Percentiles rank a stretch among this genome's conserved stretches.
Conservation (phyloP, 2,329 filamentous ascomycete species). For the Botrytis medusae region DNA sequence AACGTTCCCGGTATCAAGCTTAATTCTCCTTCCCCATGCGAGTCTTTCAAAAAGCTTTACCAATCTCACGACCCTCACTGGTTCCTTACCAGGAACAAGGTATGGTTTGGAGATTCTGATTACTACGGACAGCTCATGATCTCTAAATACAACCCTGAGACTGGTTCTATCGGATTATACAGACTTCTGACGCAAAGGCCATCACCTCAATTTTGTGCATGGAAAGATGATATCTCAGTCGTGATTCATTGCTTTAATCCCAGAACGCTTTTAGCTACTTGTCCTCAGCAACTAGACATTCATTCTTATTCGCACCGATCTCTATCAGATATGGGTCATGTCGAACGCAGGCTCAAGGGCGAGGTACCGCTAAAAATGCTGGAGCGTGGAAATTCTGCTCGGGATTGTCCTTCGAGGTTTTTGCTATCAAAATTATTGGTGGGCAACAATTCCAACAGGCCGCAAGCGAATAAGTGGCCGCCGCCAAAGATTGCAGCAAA, state of each 20-base stretch:
- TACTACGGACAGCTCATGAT: conserved; percentile 36
- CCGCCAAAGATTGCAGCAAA: conserved; percentile 65
- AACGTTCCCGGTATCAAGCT: conserved; percentile 61
- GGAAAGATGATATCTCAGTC: conserved; percentile 64
- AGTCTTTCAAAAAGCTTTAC: conserved; percentile 70
- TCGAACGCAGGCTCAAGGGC: conserved; percentile 1
- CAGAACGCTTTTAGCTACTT: conserved; percentile 62
- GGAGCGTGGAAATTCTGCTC: not conserved
- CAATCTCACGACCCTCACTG: conserved; percentile 74
- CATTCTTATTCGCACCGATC: conserved; percentile 20
- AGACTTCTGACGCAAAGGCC: conserved; percentile 67
- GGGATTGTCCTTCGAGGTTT: not conserved
- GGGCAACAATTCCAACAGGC: too few relatives aligned
- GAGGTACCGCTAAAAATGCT: not conserved
- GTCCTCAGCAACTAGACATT: conserved; percentile 42
- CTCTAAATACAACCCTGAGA: conserved; percentile 61
- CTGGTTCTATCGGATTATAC: conserved; percentile 78
- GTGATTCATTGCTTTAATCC: conserved; percentile 74
- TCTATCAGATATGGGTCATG: conserved; percentile 2
- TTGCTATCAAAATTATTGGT: conserved; percentile 8
- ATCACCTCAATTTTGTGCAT: conserved; percentile 56
- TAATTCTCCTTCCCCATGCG: conserved; percentile 55
- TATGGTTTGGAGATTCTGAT: conserved; percentile 84
- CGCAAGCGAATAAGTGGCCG: conserved; percentile 59
- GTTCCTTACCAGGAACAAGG: conserved; percentile 76